Evolutionary conservation across 148 eudicot species (phyloP).

Genomic region (Heliosperma pusillum): DNA sequence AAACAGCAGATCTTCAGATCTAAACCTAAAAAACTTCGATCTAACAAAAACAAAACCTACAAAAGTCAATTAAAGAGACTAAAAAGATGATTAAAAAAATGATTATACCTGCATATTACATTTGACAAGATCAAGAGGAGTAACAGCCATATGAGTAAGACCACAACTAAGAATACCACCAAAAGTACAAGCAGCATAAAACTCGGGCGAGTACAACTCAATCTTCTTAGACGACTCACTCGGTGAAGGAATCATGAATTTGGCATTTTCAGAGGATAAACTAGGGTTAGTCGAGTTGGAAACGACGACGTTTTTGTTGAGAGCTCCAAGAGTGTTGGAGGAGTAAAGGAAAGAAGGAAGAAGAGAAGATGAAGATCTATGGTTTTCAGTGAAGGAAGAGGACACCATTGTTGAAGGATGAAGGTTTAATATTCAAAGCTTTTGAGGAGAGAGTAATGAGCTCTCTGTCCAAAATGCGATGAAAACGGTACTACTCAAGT

Average conservation of each 20-base stretch:
- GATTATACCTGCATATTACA: conserved; percentile 71
- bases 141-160: conserved; percentile 68
- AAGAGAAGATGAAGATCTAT: conserved; percentile 28
- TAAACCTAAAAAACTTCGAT: conserved; percentile 11
- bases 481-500: not conserved
- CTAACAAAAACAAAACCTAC: not conserved
- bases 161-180: conserved; percentile 67
- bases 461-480: not conserved
- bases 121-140: conserved; percentile 78
- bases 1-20: conserved; percentile 26
- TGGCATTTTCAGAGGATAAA: conserved; percentile 10
- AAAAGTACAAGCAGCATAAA: conserved; percentile 50
- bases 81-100: not conserved
- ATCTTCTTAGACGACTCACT: conserved; percentile 46
- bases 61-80: not conserved
- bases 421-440: not conserved
- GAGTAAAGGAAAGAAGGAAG: conserved; percentile 47
- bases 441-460: conserved; percentile 8
- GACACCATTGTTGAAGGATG: conserved; percentile 29
- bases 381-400: conserved; percentile 35
- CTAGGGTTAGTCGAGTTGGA: conserved; percentile 25
- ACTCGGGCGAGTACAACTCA: conserved; percentile 64
- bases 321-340: conserved; percentile 18
- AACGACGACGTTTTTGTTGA: conserved; percentile 15
- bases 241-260: conserved; percentile 47